Percentiles rank a stretch among this genome's conserved stretches.
phyloP scores from a whole-genome alignment of 2,329 filamentous ascomycete species.

The Fusarium succisae region DNA sequence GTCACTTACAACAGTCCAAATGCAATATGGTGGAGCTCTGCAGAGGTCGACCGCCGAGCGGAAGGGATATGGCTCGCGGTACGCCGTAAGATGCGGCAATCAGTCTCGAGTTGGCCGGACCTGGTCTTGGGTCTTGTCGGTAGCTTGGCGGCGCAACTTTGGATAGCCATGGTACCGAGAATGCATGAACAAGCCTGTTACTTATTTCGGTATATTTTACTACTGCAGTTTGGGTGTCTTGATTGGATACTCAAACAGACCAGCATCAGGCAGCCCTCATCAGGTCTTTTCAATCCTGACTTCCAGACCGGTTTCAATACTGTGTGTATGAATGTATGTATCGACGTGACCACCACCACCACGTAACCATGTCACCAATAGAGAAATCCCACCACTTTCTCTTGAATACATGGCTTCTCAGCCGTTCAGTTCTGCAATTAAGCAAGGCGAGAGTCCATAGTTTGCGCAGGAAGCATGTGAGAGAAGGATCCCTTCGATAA shows the following conservation, averaged over 20 bases:
- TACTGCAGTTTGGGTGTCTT: constrained; percentile 28
- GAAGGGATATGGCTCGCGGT: constrained; percentile 23
- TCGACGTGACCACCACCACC: neutral
- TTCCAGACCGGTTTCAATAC: constrained; percentile 4
- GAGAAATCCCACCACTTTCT: neutral
- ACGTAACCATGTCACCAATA: neutral
- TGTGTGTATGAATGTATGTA: neutral
- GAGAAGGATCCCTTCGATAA: neutral
- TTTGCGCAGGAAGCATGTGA: neutral
- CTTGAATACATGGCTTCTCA: constrained; percentile 1
- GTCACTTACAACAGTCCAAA: neutral
- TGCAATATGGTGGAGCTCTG: neutral
- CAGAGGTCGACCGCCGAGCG: constrained; percentile 20
- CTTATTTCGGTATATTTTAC: constrained; percentile 20
- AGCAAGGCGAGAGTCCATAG: neutral
- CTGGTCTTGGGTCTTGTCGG: constrained; percentile 23
- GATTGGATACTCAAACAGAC: constrained; percentile 27
- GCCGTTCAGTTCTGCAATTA: neutral
- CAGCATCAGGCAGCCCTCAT: constrained; percentile 10
- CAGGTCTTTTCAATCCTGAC: constrained; percentile 24
- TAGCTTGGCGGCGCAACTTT: constrained; percentile 23
- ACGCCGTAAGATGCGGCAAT: constrained; percentile 25
- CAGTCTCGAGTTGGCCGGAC: constrained; percentile 16
- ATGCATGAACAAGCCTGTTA: constrained; percentile 1
- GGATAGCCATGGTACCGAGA: constrained; percentile 29